Conservation (phyloP, 2,329 filamentous ascomycete genomes). For the Nothophaeocryptopus gaeumannii region DNA sequence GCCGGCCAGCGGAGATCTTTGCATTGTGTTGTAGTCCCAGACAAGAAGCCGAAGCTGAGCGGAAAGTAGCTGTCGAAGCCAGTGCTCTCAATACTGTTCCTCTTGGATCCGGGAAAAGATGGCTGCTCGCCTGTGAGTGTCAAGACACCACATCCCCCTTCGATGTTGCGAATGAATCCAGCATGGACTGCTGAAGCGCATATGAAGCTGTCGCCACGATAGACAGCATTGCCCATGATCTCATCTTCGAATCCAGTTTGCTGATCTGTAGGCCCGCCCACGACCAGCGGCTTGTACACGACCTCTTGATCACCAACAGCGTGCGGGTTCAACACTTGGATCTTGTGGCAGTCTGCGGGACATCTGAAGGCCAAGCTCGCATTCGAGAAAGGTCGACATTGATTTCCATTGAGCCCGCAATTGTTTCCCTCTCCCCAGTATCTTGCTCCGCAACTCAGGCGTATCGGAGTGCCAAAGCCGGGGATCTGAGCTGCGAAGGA, state of each 20-base stretch:
- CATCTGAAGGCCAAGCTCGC: constrained; percentile 71
- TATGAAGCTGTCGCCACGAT: constrained; percentile 86
- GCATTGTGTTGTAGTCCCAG: constrained; percentile 62
- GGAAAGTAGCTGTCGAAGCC: constrained; percentile 88
- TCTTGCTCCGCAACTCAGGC: constrained; percentile 64
- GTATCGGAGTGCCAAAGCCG: constrained; percentile 64
- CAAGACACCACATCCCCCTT: constrained; percentile 80
- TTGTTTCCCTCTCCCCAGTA: constrained; percentile 69
- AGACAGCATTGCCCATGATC: constrained; percentile 55
- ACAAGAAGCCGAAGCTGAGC: constrained; percentile 74
- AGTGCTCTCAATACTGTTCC: constrained; percentile 73
- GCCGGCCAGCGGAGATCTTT: constrained; percentile 80
- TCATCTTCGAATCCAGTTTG: constrained; percentile 36
- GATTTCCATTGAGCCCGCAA: constrained; percentile 71
- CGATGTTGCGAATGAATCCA: constrained; percentile 67
- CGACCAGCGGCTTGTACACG: constrained; percentile 54
- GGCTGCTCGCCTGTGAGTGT: constrained; percentile 66
- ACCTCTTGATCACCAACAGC: constrained; percentile 68
- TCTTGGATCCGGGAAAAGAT: constrained; percentile 61
- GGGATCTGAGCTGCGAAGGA: constrained; percentile 60
- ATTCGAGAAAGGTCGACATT: constrained; percentile 72
- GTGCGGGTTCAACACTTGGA: constrained; percentile 66
- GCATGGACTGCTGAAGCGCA: constrained; percentile 82
- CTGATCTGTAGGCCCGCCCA: constrained; percentile 50
- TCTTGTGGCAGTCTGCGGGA: constrained; percentile 66